phyloP scores from a whole-genome alignment of 257 asterid species.

The Primulina tabacum region DNA sequence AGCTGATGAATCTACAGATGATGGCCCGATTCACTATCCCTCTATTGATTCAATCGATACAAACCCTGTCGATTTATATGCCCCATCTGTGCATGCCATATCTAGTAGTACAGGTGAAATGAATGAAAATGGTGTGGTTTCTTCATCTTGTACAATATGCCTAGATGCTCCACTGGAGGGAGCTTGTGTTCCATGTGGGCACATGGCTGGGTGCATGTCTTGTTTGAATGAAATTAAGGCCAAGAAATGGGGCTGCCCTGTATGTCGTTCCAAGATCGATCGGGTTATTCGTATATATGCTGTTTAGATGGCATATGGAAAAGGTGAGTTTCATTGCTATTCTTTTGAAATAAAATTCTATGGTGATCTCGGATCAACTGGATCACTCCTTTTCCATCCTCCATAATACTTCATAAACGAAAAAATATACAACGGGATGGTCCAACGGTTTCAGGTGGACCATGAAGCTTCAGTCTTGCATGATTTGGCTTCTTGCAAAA shows the following conservation, averaged over 20 bases:
- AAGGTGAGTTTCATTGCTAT: conserved; percentile 26
- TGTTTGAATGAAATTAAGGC: conserved; percentile 71
- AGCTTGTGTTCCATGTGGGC: conserved; percentile 94
- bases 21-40: conserved; percentile 75
- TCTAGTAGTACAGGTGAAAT: conserved; percentile 24
- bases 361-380: too few species aligned
- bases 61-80: conserved; percentile 41
- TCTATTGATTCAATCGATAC: conserved; percentile 59
- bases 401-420: too few species aligned
- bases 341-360: too few species aligned
- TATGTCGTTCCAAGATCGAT: conserved; percentile 78
- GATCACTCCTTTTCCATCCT: too few species aligned
- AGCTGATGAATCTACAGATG: conserved; percentile 27
- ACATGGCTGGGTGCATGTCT: conserved; percentile 91
- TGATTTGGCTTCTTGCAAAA: too few species aligned
- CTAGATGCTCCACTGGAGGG: conserved; percentile 81
- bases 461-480: too few species aligned
- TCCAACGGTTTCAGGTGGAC: too few species aligned
- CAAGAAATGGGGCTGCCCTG: conserved; percentile 91
- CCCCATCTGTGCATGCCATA: conserved; percentile 24
- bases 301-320: conserved; percentile 38
- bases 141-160: conserved; percentile 71
- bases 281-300: conserved; percentile 74
- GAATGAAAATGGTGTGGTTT: conserved; percentile 31
- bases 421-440: too few species aligned